Evolutionary conservation across 257 asterid species (phyloP).

Genomic region (Salvia miltiorrhiza): DNA sequence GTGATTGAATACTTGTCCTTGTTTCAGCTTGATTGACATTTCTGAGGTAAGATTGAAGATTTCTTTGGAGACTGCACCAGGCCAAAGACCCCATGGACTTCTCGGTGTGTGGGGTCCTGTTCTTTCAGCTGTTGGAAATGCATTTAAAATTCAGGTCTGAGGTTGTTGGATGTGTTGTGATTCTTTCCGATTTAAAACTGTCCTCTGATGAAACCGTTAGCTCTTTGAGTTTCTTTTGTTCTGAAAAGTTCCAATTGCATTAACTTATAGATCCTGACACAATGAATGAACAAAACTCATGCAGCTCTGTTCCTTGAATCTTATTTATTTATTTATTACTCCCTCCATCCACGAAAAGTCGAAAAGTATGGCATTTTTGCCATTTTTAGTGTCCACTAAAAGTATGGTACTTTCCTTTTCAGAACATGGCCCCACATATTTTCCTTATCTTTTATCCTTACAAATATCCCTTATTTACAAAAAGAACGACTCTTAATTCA

Average conservation of each 20-base stretch:
- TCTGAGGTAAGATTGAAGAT: conserved; percentile 88
- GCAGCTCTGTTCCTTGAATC: not conserved
- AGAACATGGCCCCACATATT: no score
- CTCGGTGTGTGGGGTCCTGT: conserved; percentile 98
- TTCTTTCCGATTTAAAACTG: not conserved
- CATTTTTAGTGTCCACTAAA: no score
- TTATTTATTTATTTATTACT: not conserved
- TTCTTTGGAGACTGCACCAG: conserved; percentile 89
- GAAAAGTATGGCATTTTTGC: no score
- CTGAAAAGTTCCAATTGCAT: not conserved
- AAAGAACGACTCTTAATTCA: no score
- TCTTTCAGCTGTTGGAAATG: conserved; percentile 95
- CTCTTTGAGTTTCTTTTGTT: conserved; percentile 11
- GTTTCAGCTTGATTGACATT: conserved; percentile 86
- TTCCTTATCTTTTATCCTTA: no score
- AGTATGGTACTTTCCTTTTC: no score
- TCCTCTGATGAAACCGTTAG: not conserved
- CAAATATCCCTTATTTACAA: no score
- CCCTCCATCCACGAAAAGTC: no score
- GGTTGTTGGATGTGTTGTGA: not conserved
- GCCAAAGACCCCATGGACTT: conserved; percentile 88
- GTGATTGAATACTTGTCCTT: conserved; percentile 10
- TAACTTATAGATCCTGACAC: conserved; percentile 1
- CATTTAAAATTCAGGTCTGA: conserved; percentile 86
- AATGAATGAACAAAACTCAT: conserved; percentile 7